Evolutionary conservation across 495 filamentous ascomycete species (phyloP).

Genomic region (Aeminium ludgeri): DNA sequence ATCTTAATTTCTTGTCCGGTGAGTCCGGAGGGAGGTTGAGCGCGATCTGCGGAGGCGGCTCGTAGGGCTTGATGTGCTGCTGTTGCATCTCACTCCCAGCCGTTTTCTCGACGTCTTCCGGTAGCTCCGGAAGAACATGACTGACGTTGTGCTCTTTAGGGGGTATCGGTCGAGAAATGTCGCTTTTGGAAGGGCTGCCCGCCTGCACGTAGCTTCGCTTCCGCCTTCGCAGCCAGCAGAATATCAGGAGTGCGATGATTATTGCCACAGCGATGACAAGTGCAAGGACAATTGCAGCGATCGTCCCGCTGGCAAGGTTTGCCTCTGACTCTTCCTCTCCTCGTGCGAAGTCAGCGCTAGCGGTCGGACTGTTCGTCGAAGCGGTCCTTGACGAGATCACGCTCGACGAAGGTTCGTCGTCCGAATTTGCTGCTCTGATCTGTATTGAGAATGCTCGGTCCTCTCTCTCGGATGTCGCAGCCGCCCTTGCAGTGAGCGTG

Average conservation of each 20-base stretch:
- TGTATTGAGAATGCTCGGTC: conserved; percentile 16
- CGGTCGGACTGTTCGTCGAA: not conserved
- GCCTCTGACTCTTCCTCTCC: not conserved
- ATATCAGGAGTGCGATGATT: conserved; percentile 5
- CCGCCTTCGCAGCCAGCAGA: conserved; percentile 10
- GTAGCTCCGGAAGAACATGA: conserved; percentile 1
- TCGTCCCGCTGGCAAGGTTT: not conserved
- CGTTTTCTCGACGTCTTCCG: conserved; percentile 19
- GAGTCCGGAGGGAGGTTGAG: conserved; percentile 9
- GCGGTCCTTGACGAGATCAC: too few relatives aligned
- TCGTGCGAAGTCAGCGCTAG: not conserved
- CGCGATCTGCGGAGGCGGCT: conserved; percentile 18
- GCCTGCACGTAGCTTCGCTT: conserved; percentile 9
- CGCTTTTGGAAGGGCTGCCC: conserved; percentile 11
- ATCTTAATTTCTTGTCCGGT: conserved; percentile 2
- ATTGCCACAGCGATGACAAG: conserved; percentile 1
- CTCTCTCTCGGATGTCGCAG: conserved; percentile 7
- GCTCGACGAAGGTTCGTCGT: not conserved
- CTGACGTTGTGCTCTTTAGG: not conserved
- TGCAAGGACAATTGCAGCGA: conserved; percentile 7
- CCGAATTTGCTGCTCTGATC: not conserved
- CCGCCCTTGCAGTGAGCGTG: conserved; percentile 13
- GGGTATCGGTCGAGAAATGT: conserved; percentile 19
- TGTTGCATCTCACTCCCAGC: not conserved
- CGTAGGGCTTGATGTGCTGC: not conserved